A percentile compares a stretch with the other conserved stretches of the same genome.
Evolutionary conservation across 306 rosid species (phyloP).

Genomic region (Corylus avellana): DNA sequence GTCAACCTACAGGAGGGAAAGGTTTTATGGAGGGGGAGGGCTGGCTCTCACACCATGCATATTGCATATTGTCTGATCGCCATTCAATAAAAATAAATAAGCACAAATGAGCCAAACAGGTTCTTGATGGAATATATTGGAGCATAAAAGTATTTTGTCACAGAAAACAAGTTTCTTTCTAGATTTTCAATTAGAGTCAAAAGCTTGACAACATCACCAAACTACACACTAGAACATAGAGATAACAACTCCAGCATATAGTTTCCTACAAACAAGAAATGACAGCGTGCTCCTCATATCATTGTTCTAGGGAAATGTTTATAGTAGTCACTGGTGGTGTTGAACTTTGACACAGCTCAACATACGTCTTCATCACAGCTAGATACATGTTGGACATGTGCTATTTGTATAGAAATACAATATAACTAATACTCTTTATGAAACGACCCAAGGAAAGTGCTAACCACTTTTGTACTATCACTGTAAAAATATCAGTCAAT

Average conservation of each 20-base stretch:
- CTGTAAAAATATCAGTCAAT: too few species aligned
- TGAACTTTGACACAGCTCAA: neutral
- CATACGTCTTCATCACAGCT: neutral
- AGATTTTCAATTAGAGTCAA: neutral
- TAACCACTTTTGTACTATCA: too few species aligned
- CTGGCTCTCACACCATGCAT: neutral
- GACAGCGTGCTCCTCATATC: neutral
- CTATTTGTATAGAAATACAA: neutral
- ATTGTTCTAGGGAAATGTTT: neutral
- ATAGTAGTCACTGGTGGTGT: neutral
- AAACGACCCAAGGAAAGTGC: too few species aligned
- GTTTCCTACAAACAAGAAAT: neutral
- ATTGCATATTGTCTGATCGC: neutral
- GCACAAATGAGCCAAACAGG: neutral
- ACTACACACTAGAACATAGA: neutral
- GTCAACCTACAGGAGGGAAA: neutral
- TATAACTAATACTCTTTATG: neutral
- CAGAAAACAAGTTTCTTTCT: neutral
- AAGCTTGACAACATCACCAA: neutral
- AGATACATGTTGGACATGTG: neutral
- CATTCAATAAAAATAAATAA: neutral
- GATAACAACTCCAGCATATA: neutral
- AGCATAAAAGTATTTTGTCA: neutral
- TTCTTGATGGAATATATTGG: neutral
- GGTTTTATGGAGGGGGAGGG: too few species aligned